These are phyloP conservation scores for Penicillium sp. DNA, from an alignment of 2,329 filamentous ascomycete genomes.

Conservation along the genomic window DNA sequence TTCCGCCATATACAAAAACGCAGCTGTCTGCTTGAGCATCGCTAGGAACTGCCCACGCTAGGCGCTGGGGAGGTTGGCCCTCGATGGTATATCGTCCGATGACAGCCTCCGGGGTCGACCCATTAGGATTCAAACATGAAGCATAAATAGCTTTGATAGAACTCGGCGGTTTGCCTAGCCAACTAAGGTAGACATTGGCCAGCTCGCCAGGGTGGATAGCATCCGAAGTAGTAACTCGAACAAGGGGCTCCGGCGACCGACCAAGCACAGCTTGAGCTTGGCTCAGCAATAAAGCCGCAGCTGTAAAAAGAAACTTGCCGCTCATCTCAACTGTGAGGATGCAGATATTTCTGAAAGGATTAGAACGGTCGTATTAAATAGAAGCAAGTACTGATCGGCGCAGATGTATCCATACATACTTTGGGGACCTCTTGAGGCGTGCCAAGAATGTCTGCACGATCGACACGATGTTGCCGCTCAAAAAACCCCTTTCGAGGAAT, in stretches of 20 bases:
- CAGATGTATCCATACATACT: neutral
- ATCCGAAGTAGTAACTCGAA: slow-evolving; percentile 9
- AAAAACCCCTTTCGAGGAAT: neutral
- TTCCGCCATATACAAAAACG: slow-evolving; percentile 3
- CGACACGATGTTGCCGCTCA: neutral
- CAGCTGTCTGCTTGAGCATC: slow-evolving; percentile 9
- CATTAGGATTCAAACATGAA: neutral
- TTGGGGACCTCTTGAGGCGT: neutral
- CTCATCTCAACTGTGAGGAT: neutral
- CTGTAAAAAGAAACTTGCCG: neutral
- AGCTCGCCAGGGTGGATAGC: slow-evolving; percentile 9
- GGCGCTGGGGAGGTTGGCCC: slow-evolving; percentile 9
- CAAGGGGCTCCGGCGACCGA: neutral
- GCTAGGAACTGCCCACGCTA: slow-evolving; percentile 16
- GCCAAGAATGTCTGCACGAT: slow-evolving; percentile 1
- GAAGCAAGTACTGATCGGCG: neutral
- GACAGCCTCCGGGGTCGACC: neutral
- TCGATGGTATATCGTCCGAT: slow-evolving; percentile 10
- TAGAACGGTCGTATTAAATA: neutral
- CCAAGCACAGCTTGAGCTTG: neutral
- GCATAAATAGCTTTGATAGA: slow-evolving; percentile 10
- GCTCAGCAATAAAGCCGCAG: neutral
- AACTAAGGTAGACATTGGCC: slow-evolving; percentile 13
- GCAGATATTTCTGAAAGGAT: neutral
- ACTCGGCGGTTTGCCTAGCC: neutral